A percentile compares a stretch with the other conserved stretches of the same genome.
Evolutionary conservation across 2,329 filamentous ascomycete genomes (phyloP).

Genomic region (Raffaelea ambrosiae): DNA sequence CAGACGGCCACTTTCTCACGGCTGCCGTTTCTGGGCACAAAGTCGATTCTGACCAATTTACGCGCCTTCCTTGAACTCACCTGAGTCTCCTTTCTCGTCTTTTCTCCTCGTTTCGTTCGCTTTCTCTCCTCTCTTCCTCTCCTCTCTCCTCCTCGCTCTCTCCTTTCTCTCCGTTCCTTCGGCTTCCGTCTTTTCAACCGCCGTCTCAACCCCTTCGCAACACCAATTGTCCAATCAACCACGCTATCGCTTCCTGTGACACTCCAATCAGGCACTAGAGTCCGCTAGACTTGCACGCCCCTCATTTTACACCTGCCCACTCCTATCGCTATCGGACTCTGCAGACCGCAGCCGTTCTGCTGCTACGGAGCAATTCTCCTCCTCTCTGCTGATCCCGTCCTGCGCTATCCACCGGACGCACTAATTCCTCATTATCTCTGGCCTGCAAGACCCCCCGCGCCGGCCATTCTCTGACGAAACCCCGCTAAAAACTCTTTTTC

Average conservation of each 20-base stretch:
- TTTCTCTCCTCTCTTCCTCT: neutral
- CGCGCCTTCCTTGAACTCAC: too few species aligned
- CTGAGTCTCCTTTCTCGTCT: too few species aligned
- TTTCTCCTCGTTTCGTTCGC: neutral
- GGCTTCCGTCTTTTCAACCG: neutral
- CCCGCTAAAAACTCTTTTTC: neutral
- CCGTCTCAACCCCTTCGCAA: too few species aligned
- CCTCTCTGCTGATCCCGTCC: neutral
- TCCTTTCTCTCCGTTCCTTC: neutral
- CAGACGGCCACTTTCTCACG: too few species aligned
- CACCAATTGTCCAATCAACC: slow-evolving; percentile 1
- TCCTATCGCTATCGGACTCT: too few species aligned
- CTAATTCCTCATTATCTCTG: neutral
- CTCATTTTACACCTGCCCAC: too few species aligned
- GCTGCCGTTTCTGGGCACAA: too few species aligned
- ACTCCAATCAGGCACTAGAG: neutral
- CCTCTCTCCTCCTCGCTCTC: neutral
- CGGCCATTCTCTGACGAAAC: neutral
- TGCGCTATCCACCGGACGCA: neutral
- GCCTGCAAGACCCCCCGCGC: neutral
- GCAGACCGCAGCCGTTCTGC: too few species aligned
- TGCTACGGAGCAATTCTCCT: too few species aligned
- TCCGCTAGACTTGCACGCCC: too few species aligned
- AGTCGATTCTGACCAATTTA: too few species aligned
- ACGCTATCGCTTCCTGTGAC: neutral